Percentiles rank a stretch among this genome's conserved stretches.
These are phyloP conservation scores for Heliamphora exappendiculata DNA, from an alignment of 148 eudicot genomes.

Conservation along the genomic window DNA sequence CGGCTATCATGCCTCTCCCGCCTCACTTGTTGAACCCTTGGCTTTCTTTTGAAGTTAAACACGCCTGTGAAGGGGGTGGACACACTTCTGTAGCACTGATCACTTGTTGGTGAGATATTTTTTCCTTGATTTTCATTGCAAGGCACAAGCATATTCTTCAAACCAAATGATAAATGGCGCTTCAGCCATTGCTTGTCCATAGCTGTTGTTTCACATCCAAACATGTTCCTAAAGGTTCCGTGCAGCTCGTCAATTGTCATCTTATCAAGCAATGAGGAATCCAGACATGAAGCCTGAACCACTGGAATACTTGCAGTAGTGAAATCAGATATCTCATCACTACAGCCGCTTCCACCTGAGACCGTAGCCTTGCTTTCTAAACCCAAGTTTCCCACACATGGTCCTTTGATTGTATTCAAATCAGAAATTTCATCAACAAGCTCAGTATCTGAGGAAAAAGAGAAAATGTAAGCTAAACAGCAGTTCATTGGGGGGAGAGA, in stretches of 20 bases:
- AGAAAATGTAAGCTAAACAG: background rate
- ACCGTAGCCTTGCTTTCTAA: constrained; percentile 4
- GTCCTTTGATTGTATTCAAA: constrained; percentile 10
- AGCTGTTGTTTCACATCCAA: constrained; percentile 15
- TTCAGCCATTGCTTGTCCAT: constrained; percentile 20
- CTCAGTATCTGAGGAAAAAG: constrained; percentile 13
- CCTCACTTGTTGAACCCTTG: constrained; percentile 18
- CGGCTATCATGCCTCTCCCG: constrained; percentile 7
- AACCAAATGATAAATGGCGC: constrained; percentile 6
- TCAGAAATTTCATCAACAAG: constrained; percentile 13
- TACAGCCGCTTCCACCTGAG: background rate
- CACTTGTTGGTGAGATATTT: constrained; percentile 2
- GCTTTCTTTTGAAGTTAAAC: constrained; percentile 17
- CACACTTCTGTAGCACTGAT: constrained; percentile 4
- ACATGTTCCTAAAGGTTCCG: constrained; percentile 12
- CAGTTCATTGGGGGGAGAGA: background rate
- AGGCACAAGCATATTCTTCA: constrained; percentile 11
- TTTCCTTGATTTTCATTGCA: constrained; percentile 7
- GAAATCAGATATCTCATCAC: constrained; percentile 3
- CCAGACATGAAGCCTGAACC: background rate
- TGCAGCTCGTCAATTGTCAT: constrained; percentile 12
- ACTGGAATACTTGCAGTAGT: constrained; percentile 5
- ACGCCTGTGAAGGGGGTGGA: background rate
- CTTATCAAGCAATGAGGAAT: constrained; percentile 10
- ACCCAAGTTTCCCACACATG: background rate